Evolutionary conservation across 2,329 filamentous ascomycete genomes (phyloP), one percentile per base, ranked within the genome.

Genomic region (Stagonosporopsis cucurbitacearum): DNA sequence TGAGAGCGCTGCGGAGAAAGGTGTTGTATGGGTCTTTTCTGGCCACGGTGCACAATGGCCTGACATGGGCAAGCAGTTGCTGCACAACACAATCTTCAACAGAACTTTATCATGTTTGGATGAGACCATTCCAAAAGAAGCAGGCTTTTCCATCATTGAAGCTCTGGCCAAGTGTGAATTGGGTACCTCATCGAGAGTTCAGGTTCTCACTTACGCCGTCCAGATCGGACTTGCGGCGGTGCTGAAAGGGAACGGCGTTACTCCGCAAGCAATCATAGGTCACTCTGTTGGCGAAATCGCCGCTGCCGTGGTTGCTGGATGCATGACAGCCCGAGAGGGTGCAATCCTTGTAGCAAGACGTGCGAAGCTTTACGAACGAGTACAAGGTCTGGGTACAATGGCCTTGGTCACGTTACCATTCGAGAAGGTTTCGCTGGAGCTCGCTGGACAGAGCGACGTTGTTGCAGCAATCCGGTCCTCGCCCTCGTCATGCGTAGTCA

Each of bases 21-120:
- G 64, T 15, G 57, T 58, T 5, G 70, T 72, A 0, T 79, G 75
- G 73, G 69, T 80, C 0, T 80, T 79, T 57, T 77, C 77, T 0
- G 78, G 78, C 1, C 78, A 80, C 41, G 78, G 79, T 25, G 77
- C 76, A 2, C 78, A 80, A 41, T 80, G 76, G 75, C 46, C 58
- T 0, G 69, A 71, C 3, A 80, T 80, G 78, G 77, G 77, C 7
- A 67, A 68, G 11, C 72, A 77, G 26, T 67, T 80, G 0, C 36
- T 79, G 6, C 35, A 60, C 1, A 48, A 48, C 4, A 57, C 13
- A 4, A 46, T 65, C 3, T 77, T 76, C 59, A 46, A 23, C 12
- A 23, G 66, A 19, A 54, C 70, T 1, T 45, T 78, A 17, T 35
- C 53, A 0, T 44, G 56, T 0, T 32, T 77, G 4, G 75, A 78